Evolutionary conservation across 257 asterid genomes (phyloP).

Genomic region (Mentha longifolia): DNA sequence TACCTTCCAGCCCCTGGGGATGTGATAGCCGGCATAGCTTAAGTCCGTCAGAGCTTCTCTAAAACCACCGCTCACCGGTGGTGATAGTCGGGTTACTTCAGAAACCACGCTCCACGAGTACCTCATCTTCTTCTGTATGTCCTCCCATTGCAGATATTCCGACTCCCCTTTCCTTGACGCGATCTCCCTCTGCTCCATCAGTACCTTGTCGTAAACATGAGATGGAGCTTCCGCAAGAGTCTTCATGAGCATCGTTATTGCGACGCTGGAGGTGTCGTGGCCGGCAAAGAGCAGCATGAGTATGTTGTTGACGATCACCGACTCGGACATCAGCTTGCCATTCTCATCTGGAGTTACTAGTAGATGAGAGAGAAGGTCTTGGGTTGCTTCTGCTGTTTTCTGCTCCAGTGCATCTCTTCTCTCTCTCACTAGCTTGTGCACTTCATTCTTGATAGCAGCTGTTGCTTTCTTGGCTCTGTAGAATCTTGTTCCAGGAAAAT

Average conservation of each 20-base stretch:
- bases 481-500: constrained; percentile 74
- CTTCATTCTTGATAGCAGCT: constrained; percentile 45
- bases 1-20: constrained; percentile 93
- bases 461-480: constrained; percentile 61
- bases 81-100: constrained; percentile 57
- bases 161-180: constrained; percentile 51
- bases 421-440: constrained; percentile 49
- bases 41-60: constrained; percentile 64
- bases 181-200: constrained; percentile 69
- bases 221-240: constrained; percentile 66
- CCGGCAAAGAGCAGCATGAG: constrained; percentile 75
- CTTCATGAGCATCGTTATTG: constrained; percentile 63
- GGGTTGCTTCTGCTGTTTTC: constrained; percentile 45
- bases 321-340: constrained; percentile 66
- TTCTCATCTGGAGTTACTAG: constrained; percentile 59
- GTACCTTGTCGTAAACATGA: constrained; percentile 58
- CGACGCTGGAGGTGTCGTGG: constrained; percentile 72
- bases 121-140: constrained; percentile 84
- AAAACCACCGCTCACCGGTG: constrained; percentile 69
- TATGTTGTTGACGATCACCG: constrained; percentile 63
- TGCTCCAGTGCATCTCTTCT: constrained; percentile 56
- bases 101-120: constrained; percentile 77
- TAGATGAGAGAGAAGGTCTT: constrained; percentile 77
- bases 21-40: constrained; percentile 63
- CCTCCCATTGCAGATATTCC: constrained; percentile 73